Conservation (phyloP, 345 rosid species). For the Eutrema yunnanense region DNA sequence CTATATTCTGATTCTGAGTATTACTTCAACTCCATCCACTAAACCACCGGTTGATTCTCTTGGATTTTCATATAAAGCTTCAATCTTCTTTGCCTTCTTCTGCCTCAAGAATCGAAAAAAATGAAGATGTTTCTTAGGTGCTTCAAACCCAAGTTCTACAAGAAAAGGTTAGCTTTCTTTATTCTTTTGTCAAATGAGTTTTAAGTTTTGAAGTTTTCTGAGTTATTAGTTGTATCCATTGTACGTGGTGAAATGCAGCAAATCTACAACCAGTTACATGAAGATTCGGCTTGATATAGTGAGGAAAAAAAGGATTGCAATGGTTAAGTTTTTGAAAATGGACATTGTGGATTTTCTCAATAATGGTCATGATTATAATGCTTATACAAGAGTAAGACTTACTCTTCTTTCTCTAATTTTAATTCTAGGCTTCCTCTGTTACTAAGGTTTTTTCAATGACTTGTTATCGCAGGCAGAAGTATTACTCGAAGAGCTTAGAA, state of each 20-base stretch:
- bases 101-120: background rate
- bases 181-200: background rate
- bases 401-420: background rate
- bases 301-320: conserved; percentile 56
- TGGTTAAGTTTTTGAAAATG: conserved; percentile 46
- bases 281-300: conserved; percentile 52
- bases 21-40: conserved; percentile 17
- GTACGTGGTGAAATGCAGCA: conserved; percentile 36
- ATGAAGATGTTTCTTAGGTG: conserved; percentile 22
- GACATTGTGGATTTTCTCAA: conserved; percentile 73
- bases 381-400: conserved; percentile 64
- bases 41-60: conserved; percentile 21
- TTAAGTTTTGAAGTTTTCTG: background rate
- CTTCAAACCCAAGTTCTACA: conserved; percentile 36
- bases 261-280: conserved; percentile 44
- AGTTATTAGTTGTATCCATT: background rate
- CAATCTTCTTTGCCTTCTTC: background rate
- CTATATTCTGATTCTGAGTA: conserved; percentile 19
- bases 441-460: background rate
- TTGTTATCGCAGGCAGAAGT: conserved; percentile 56
- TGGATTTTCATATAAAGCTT: background rate
- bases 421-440: background rate
- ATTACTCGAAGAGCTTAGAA: conserved; percentile 55
- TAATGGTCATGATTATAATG: conserved; percentile 47
- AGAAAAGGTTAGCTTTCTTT: conserved; percentile 20